Evolutionary conservation across 805 yeast species (phyloP).

Genomic region (Hanseniaspora singularis): DNA sequence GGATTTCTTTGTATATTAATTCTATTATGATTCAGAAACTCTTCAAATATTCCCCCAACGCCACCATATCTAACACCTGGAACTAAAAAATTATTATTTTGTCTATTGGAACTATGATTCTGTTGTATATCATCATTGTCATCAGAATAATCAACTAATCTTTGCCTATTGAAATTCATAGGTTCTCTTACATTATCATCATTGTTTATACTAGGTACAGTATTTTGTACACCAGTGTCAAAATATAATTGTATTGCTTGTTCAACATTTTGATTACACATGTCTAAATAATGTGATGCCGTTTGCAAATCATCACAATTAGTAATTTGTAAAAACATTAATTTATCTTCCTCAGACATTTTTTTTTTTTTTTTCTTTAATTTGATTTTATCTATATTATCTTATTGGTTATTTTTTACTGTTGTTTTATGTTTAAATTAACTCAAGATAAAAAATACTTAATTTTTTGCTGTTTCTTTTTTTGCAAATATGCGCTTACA

Average conservation of each 20-base stretch:
- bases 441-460: too few species aligned
- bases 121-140: not conserved
- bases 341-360: conserved; percentile 40
- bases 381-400: not conserved
- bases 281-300: conserved; percentile 67
- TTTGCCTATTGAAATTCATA: conserved; percentile 2
- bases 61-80: conserved; percentile 31
- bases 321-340: conserved; percentile 74
- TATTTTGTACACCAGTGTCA: conserved; percentile 40
- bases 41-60: conserved; percentile 29
- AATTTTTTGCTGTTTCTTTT: too few species aligned
- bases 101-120: conserved; percentile 22
- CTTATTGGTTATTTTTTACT: not conserved
- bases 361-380: not conserved
- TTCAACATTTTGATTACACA: conserved; percentile 67
- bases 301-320: conserved; percentile 52
- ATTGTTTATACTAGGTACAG: not conserved
- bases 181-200: conserved; percentile 2
- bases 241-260: conserved; percentile 73
- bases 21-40: conserved; percentile 26
- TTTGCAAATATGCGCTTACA: too few species aligned
- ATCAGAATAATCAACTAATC: not conserved
- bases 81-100: conserved; percentile 17
- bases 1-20: too few species aligned
- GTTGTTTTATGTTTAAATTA: too few species aligned